These are phyloP conservation scores for Pythium rhizo-oryzae DNA, from an alignment of 352 stramenopile genomes.

Conservation along the genomic window DNA sequence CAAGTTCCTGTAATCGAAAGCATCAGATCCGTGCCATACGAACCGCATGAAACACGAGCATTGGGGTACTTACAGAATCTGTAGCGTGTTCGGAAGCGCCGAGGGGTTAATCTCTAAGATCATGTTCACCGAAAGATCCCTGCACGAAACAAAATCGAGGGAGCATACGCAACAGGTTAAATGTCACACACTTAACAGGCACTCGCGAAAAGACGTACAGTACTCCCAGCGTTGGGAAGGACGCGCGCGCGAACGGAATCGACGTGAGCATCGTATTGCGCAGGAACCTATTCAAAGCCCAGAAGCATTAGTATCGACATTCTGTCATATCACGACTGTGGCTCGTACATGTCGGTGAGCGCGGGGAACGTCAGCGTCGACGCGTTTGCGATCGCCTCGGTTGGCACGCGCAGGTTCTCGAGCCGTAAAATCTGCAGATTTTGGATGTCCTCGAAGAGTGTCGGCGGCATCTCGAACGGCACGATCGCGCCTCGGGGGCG, in stretches of 20 bases:
- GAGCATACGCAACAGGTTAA: background rate
- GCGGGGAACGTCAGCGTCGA: background rate
- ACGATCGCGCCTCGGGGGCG: slow-evolving; percentile 11
- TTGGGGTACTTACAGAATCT: slow-evolving; percentile 4
- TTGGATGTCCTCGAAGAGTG: background rate
- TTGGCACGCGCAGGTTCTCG: slow-evolving; percentile 7
- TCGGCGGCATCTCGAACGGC: slow-evolving; percentile 10
- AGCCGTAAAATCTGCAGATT: background rate
- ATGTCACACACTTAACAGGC: too few relatives aligned
- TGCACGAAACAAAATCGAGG: background rate
- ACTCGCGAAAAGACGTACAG: slow-evolving; percentile 10
- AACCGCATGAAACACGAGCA: background rate
- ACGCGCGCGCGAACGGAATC: slow-evolving; percentile 13
- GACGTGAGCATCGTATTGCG: slow-evolving; percentile 23
- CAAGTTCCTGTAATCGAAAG: background rate
- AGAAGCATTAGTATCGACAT: background rate
- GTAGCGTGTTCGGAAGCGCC: background rate
- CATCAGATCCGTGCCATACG: too few relatives aligned
- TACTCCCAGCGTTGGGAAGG: background rate
- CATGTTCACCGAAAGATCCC: slow-evolving; percentile 15
- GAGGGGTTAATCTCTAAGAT: background rate
- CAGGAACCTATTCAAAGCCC: slow-evolving; percentile 8
- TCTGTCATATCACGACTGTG: background rate
- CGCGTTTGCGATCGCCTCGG: background rate
- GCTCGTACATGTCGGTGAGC: slow-evolving; percentile 3